phyloP scores from a whole-genome alignment of 2,329 filamentous ascomycete genomes.

The Cladobotryum protrusum region DNA sequence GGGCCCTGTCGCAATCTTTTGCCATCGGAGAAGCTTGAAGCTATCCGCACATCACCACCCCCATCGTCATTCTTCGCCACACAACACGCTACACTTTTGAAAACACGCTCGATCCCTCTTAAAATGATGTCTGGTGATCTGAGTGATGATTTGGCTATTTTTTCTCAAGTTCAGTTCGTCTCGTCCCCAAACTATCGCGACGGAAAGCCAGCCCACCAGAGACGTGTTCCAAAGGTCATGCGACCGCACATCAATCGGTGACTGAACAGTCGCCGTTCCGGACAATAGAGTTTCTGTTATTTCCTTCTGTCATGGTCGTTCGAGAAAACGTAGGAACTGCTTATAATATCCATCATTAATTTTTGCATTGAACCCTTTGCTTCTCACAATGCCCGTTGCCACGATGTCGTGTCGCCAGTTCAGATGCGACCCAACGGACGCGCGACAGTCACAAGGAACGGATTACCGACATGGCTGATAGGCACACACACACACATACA shows the following conservation, averaged over 20 bases:
- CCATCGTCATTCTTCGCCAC: constrained; percentile 14
- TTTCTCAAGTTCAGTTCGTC: background rate
- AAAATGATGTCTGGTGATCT: background rate
- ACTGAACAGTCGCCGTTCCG: constrained; percentile 6
- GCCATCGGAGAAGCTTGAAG: constrained; percentile 19
- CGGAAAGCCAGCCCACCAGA: constrained; percentile 3
- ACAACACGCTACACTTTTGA: constrained; percentile 11
- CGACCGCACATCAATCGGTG: constrained; percentile 4
- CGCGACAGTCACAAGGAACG: no score
- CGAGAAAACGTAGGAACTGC: background rate
- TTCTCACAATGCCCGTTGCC: no score
- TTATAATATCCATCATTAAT: background rate
- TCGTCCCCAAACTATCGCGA: constrained; percentile 1
- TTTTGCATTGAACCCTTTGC: no score
- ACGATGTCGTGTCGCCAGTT: no score
- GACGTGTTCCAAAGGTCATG: constrained; percentile 10
- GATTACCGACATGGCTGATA: no score
- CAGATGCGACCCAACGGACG: no score
- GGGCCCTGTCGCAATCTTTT: background rate
- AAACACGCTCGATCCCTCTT: background rate
- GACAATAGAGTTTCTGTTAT: background rate
- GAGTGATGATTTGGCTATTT: background rate
- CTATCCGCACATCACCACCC: constrained; percentile 26
- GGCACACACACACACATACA: no score
- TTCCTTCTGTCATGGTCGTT: background rate